Conservation (phyloP, 495 filamentous ascomycete species). For the Hypoxylon rickii region DNA sequence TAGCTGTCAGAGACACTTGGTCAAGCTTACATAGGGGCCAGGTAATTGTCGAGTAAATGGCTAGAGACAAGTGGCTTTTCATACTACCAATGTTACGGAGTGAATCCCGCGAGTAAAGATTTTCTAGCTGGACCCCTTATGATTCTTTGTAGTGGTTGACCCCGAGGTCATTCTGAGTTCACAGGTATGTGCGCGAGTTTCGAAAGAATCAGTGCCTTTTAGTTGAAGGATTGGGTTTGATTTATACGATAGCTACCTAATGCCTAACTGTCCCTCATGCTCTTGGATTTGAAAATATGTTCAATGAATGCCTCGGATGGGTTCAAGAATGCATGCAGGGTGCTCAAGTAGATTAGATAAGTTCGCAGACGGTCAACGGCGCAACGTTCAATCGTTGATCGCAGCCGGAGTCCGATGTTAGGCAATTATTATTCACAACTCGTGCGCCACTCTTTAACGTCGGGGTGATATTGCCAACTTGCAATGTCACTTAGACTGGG, state of each 20-base stretch:
- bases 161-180: not conserved
- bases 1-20: no score
- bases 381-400: not conserved
- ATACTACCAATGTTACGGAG: no score
- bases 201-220: no score
- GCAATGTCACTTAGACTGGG: not conserved
- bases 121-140: no score
- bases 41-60: no score
- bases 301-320: slow-evolving; percentile 1
- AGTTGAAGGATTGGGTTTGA: slow-evolving; percentile 1
- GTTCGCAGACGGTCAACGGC: slow-evolving; percentile 3
- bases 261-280: slow-evolving; percentile 8
- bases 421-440: slow-evolving; percentile 3
- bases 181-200: not conserved
- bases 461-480: not conserved
- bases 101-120: no score
- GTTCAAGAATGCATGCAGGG: slow-evolving; percentile 6
- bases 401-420: not conserved
- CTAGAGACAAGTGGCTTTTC: no score
- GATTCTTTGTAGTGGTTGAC: no score
- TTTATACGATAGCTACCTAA: slow-evolving; percentile 17
- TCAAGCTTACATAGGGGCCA: no score
- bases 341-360: slow-evolving; percentile 13
- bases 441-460: not conserved
- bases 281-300: not conserved